phyloP scores from a whole-genome alignment of 495 filamentous ascomycete species.

The Chlorociboria aeruginascens region DNA sequence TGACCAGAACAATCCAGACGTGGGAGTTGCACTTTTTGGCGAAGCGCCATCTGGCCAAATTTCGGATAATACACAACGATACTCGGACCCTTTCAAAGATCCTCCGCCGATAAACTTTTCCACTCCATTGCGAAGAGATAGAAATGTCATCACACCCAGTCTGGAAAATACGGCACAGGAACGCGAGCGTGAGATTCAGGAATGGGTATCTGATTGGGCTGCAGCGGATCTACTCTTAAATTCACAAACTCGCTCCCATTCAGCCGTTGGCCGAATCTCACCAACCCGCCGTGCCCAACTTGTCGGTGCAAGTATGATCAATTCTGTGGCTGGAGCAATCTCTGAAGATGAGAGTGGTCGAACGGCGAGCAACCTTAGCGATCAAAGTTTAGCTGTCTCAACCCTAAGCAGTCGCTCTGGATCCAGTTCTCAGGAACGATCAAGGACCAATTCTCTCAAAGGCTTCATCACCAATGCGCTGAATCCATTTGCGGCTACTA shows the following conservation, averaged over 20 bases:
- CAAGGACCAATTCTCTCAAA: slow-evolving; percentile 15
- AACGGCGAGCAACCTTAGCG: slow-evolving; percentile 45
- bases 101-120: slow-evolving; percentile 3
- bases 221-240: slow-evolving; percentile 37
- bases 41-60: background rate
- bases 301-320: slow-evolving; percentile 5
- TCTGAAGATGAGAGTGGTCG: slow-evolving; percentile 37
- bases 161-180: slow-evolving; percentile 9
- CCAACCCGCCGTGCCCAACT: slow-evolving; percentile 15
- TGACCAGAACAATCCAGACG: slow-evolving; percentile 6
- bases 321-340: slow-evolving; percentile 5
- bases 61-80: slow-evolving; percentile 9
- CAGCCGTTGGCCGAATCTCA: slow-evolving; percentile 11
- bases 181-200: slow-evolving; percentile 35
- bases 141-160: background rate
- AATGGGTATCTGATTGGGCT: slow-evolving; percentile 50
- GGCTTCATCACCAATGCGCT: slow-evolving; percentile 16
- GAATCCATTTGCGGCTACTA: slow-evolving; percentile 9
- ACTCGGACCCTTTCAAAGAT: slow-evolving; percentile 24
- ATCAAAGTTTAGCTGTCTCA: slow-evolving; percentile 21
- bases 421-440: slow-evolving; percentile 11
- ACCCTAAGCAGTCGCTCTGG: slow-evolving; percentile 8
- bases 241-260: slow-evolving; percentile 13
- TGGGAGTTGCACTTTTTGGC: slow-evolving; percentile 18
- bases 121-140: background rate